phyloP scores from a whole-genome alignment of 1,284 basidiomycete species.

The Ustilago esculenta region DNA sequence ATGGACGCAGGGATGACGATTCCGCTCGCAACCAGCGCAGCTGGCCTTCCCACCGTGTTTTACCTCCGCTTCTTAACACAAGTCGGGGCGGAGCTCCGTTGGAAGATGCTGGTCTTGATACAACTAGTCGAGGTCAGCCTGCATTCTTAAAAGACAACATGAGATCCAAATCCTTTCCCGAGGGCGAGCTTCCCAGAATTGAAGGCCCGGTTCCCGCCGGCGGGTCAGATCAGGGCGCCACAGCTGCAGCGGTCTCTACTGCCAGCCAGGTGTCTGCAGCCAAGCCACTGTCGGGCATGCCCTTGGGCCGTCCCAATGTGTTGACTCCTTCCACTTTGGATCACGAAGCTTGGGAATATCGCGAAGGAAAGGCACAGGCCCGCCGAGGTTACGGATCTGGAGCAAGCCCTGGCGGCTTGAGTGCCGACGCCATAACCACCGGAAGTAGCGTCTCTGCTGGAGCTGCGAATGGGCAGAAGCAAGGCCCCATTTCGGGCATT shows the following conservation, averaged over 20 bases:
- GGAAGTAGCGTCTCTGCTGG: conserved; percentile 40
- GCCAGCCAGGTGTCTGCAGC: conserved; percentile 12
- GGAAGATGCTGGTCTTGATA: conserved; percentile 5
- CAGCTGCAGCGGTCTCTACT: conserved; percentile 8
- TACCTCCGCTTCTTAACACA: conserved; percentile 37
- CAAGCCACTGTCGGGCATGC: conserved; percentile 11
- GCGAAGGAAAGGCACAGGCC: conserved; percentile 51
- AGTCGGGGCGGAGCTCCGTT: not conserved
- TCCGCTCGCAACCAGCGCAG: conserved; percentile 16
- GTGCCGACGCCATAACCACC: conserved; percentile 33
- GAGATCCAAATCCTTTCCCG: conserved; percentile 46
- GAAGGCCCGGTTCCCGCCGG: conserved; percentile 16
- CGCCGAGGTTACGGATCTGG: conserved; percentile 41
- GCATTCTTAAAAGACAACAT: conserved; percentile 33
- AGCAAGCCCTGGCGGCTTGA: conserved; percentile 36
- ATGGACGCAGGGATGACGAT: conserved; percentile 31
- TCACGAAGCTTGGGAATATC: conserved; percentile 54
- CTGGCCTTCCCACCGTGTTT: conserved; percentile 34
- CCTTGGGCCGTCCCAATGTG: conserved; percentile 27
- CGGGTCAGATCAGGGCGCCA: conserved; percentile 14
- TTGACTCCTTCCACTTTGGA: conserved; percentile 48
- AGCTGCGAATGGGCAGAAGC: conserved; percentile 25
- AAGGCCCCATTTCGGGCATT: conserved; percentile 12
- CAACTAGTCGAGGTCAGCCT: conserved; percentile 12
- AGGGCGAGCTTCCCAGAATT: conserved; percentile 33